Conservation (phyloP, 2,329 filamentous ascomycete species). For the Diaporthe amygdali region DNA sequence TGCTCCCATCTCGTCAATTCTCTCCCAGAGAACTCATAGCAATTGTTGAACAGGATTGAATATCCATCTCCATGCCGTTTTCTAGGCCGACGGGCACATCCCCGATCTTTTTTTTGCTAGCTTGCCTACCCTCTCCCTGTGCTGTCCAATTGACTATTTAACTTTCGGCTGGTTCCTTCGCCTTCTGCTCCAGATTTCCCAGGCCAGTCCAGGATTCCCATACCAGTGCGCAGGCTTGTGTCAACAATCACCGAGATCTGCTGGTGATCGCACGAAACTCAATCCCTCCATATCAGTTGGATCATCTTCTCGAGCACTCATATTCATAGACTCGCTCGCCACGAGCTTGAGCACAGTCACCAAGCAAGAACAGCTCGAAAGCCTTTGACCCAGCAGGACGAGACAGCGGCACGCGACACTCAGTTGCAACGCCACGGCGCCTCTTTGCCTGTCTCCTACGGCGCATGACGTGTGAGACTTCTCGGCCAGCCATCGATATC, state of each 20-base stretch:
- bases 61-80: not conserved
- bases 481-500: not conserved
- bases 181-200: not conserved
- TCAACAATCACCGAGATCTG: not conserved
- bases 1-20: not conserved
- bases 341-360: not conserved
- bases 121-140: not conserved
- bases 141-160: slow-evolving; percentile 2
- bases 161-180: not conserved
- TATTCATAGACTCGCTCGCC: not conserved
- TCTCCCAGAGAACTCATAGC: not conserved
- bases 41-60: not conserved
- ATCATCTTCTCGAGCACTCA: not conserved
- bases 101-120: not conserved
- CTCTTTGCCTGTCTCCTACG: not conserved
- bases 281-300: not conserved
- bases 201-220: no score
- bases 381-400: not conserved
- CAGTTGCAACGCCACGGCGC: not conserved
- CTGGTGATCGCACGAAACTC: not conserved
- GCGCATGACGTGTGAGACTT: not conserved
- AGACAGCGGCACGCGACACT: not conserved
- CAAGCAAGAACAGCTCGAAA: no score
- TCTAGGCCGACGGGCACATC: not conserved
- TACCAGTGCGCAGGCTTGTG: not conserved